Conservation (phyloP, 1,284 basidiomycete species). For the Kalmanozyma brasiliensis region DNA sequence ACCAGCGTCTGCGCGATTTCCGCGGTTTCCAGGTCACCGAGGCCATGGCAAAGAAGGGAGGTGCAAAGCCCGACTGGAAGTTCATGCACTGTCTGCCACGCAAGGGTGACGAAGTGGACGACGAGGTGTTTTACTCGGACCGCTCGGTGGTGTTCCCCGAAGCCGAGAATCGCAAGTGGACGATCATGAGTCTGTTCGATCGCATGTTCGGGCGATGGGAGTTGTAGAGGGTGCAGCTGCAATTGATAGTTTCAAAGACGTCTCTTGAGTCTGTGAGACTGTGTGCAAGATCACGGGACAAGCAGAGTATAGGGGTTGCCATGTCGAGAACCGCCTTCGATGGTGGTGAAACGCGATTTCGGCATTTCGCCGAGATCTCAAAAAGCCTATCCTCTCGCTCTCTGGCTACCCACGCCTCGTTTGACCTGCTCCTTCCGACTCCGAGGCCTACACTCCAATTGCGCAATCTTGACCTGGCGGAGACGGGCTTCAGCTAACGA, state of each 20-base stretch:
- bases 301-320: too few relatives aligned
- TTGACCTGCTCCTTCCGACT: too few relatives aligned
- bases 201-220: slow-evolving; percentile 60
- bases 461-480: too few relatives aligned
- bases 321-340: too few relatives aligned
- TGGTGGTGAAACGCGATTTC: background rate
- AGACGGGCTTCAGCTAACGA: too few relatives aligned
- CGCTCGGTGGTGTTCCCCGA: slow-evolving; percentile 67
- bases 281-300: too few relatives aligned
- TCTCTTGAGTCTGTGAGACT: too few relatives aligned
- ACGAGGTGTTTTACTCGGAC: slow-evolving; percentile 65
- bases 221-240: slow-evolving; percentile 22
- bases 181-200: slow-evolving; percentile 66
- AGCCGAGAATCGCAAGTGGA: slow-evolving; percentile 68
- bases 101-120: slow-evolving; percentile 82
- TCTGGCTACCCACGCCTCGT: too few relatives aligned
- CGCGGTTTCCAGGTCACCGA: slow-evolving; percentile 94
- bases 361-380: slow-evolving; percentile 6
- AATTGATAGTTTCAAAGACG: background rate
- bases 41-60: slow-evolving; percentile 72
- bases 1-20: slow-evolving; percentile 87
- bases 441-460: too few relatives aligned
- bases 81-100: slow-evolving; percentile 96
- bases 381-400: too few relatives aligned
- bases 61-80: slow-evolving; percentile 88